Evolutionary conservation across 192 early-diverging fungal species (phyloP).

Genomic region (Paraglomus brasilianum): DNA sequence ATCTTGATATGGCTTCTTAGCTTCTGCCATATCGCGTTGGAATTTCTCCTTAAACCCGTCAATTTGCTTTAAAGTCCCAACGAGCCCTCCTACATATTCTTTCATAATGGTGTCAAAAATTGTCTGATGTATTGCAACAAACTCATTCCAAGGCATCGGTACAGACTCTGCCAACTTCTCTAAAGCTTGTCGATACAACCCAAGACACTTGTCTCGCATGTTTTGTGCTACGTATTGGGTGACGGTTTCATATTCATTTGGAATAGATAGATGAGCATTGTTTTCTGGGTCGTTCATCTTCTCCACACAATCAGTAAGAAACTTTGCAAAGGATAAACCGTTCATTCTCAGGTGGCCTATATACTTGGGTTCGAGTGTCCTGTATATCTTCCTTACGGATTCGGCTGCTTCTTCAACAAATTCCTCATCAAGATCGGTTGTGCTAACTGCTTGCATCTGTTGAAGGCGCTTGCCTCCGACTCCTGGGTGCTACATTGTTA

Average conservation of each 20-base stretch:
- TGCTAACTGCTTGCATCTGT: constrained; percentile 4
- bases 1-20: not conserved
- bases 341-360: constrained; percentile 12
- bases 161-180: not conserved
- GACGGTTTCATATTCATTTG: constrained; percentile 17
- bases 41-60: not conserved
- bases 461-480: not conserved
- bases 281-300: constrained; percentile 16
- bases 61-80: not conserved
- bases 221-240: constrained; percentile 8
- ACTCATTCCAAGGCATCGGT: constrained; percentile 1
- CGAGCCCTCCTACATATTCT: constrained; percentile 8
- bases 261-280: constrained; percentile 12
- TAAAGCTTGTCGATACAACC: not conserved
- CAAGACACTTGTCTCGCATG: not conserved
- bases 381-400: not conserved
- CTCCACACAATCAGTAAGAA: constrained; percentile 16
- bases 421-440: not conserved
- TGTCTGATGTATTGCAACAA: not conserved
- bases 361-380: constrained; percentile 17
- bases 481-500: constrained; percentile 4
- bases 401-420: not conserved
- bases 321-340: constrained; percentile 13
- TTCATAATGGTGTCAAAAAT: constrained; percentile 1
- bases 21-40: not conserved